Percentiles rank a stretch among this genome's conserved stretches.
These are phyloP conservation scores for Daldinia vernicosa DNA, from an alignment of 495 filamentous ascomycete species.

Conservation along the genomic window DNA sequence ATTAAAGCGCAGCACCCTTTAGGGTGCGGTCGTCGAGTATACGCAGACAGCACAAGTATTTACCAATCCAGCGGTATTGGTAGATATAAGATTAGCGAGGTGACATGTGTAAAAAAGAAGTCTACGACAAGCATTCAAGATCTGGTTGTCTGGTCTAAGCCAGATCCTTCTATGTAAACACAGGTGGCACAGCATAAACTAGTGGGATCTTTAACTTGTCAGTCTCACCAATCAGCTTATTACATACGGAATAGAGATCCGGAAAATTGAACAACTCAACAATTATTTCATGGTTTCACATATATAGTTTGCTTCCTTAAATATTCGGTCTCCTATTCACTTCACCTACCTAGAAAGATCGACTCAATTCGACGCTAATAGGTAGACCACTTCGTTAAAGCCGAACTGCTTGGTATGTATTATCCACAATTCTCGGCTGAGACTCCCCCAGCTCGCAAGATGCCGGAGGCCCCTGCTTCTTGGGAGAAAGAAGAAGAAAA, in stretches of 20 bases:
- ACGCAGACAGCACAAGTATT: too few relatives aligned
- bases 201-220: slow-evolving; percentile 4
- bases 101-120: slow-evolving; percentile 8
- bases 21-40: too few relatives aligned
- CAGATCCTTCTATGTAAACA: background rate
- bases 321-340: background rate
- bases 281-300: background rate
- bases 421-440: background rate
- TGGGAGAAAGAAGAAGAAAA: too few relatives aligned
- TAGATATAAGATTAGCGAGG: slow-evolving; percentile 18
- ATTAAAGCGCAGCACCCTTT: too few relatives aligned
- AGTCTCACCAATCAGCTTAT: background rate
- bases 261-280: background rate
- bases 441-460: background rate
- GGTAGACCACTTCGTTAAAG: background rate
- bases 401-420: background rate
- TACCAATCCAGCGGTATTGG: background rate
- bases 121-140: background rate
- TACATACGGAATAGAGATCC: too few relatives aligned
- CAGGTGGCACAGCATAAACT: slow-evolving; percentile 1
- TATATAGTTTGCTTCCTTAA: background rate
- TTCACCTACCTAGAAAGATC: background rate
- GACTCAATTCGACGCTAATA: slow-evolving; percentile 1
- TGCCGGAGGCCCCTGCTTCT: background rate
- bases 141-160: background rate